Base-by-base conservation (phyloP, 2,329 filamentous ascomycete genomes). In the Talaromyces albobiverticillius region DNA sequence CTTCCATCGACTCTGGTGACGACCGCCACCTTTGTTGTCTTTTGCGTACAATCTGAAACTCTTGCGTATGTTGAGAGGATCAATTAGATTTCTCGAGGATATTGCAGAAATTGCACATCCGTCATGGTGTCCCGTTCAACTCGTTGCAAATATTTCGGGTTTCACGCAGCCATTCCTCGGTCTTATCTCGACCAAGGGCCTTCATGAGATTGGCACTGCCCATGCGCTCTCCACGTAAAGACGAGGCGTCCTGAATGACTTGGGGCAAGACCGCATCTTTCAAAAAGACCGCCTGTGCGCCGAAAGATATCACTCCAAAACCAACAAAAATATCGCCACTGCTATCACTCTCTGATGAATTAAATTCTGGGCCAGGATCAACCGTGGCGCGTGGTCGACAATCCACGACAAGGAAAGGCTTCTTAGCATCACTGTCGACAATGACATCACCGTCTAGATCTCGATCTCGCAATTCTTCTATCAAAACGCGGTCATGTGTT, bases 131-230 rank as follows among this genome's bases (percentile, higher is more conserved):
- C 40, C 25, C 29, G 40, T 23, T 26, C 22, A 40, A 13, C 13
- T 29, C 41, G 13, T 38, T 25, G 23, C 41, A 38, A 2, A 32
- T 22, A 46, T 34, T 32, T n/a, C 22, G 25, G 10, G 47, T 31
- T 5, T 46, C 29, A 11, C 42, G 43, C 20, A 51, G 25, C 53
- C 53, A 55, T 36, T 46, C 29, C n/a, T 55, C 53, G n/a, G 47
- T 47, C 48, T 22, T 40, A 18, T 55, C 53, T 2, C 48, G 53
- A 31, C 49, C 53, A n/a, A 47, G 40, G 13, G 53, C 53, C 49
- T 51, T 55, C 41, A 46, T 25, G 10, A 55, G 48, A 31, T 46
- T 51, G 13, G 25, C 38, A 40, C 40, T 46, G 41, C 25, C 53
- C 26, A 47, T 51, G 13, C 40, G 36, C 22, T 26, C n/a, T 8